phyloP scores from a whole-genome alignment of 2,329 filamentous ascomycete species.

The Fusarium tupiense region DNA sequence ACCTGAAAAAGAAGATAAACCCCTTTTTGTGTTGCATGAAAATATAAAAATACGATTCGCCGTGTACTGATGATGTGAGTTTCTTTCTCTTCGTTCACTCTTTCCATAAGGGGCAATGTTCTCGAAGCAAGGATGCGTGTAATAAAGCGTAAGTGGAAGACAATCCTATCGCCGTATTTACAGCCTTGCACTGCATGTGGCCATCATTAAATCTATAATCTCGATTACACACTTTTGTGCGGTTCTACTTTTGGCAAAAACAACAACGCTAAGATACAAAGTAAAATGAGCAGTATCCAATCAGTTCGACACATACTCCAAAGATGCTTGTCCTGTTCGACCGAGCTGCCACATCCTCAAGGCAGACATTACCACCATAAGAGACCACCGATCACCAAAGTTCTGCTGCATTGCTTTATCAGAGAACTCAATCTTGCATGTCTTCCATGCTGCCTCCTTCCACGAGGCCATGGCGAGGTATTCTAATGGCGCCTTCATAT shows the following conservation, averaged over 20 bases:
- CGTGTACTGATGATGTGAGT: not conserved
- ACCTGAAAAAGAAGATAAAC: not conserved
- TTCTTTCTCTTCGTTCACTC: not conserved
- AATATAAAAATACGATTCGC: not conserved
- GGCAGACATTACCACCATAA: conserved; percentile 34
- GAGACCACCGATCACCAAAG: conserved; percentile 27
- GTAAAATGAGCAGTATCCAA: not conserved
- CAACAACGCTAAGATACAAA: conserved; percentile 1
- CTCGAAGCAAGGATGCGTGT: not conserved
- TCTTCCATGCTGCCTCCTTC: conserved; percentile 35
- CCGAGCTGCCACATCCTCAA: conserved; percentile 34
- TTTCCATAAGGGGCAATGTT: not conserved
- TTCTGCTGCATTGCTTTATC: conserved; percentile 15
- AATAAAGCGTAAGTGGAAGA: not conserved
- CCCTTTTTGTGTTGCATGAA: not conserved
- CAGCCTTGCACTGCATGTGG: not conserved
- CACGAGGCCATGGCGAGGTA: conserved; percentile 30
- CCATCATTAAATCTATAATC: conserved; percentile 1
- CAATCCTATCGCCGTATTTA: not conserved
- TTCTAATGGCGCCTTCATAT: conserved; percentile 23
- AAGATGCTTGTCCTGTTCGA: conserved; percentile 30
- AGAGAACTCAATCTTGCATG: conserved; percentile 31
- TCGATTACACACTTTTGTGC: not conserved
- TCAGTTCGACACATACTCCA: conserved; percentile 29
- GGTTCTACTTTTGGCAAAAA: not conserved